Evolutionary conservation across 257 asterid species (phyloP), one percentile per base, ranked within the genome.

Genomic region (Asclepias syriaca): DNA sequence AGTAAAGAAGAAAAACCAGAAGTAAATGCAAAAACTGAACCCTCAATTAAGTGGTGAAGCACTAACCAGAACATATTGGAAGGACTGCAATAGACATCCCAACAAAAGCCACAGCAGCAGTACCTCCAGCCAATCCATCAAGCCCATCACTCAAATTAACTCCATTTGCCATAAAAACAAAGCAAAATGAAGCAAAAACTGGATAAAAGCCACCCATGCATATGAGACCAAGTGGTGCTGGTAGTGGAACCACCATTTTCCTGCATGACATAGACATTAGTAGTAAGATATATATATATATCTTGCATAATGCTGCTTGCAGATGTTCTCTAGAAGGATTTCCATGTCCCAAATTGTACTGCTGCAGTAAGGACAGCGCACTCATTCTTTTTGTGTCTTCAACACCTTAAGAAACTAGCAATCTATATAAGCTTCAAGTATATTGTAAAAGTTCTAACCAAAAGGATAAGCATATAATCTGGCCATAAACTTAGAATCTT

Each of bases 101-200:
- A 67, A 88, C 78, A 75, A 91, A 93, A 29, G 88, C 92, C 77
- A 93, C 70, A 37, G 97, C 95, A 71, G 98, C 97, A 67, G 86
- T 84, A 43, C 98, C 97, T 37, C 92, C 96, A 77, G 98, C 96
- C 87, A 93, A 83, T 59, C 97, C 98, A 74, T 93, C 98, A 51
- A 89, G 96, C 51, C 94, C 91, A 73, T 90, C 89, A 58, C 91
- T 93, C 74, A 91, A 53, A 71, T 89, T 78, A 68, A 91, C 80
- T 46, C 96, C 97, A 77, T 88, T 87, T 53, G 89, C 88, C 96
- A 86, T 85, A 74, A 96, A 86, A 80, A 88, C 87, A 77, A 89
- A 89, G 81, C 91, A 91, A 73, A 89, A 81, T 57, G 85, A 79
- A 65, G 89, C 72, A 78, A 89, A 77, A 74, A 87, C 57, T 29